phyloP scores from a whole-genome alignment of 768 basidiomycete species.

The Mycena polygramma region DNA sequence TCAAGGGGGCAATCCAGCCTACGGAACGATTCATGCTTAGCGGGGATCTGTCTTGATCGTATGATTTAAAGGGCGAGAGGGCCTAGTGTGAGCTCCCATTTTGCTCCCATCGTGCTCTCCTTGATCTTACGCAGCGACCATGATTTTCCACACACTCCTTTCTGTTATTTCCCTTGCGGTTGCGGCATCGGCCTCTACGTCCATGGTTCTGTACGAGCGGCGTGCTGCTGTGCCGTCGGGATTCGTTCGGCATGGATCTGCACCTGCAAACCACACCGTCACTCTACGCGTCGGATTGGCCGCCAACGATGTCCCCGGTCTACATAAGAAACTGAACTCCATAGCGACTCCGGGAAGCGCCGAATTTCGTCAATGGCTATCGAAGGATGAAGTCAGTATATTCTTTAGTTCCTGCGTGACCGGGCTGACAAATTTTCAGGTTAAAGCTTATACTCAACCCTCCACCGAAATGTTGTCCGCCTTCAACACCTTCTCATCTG shows the following conservation, averaged over 20 bases:
- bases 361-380: constrained; percentile 18
- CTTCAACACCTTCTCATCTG: constrained; percentile 17
- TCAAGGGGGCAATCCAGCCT: too few species aligned
- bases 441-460: constrained; percentile 13
- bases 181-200: neutral
- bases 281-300: constrained; percentile 13
- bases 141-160: constrained; percentile 2
- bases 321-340: constrained; percentile 1
- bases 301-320: constrained; percentile 10
- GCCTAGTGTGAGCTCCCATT: too few species aligned
- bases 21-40: too few species aligned
- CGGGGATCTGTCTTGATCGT: too few species aligned
- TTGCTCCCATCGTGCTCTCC: too few species aligned
- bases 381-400: constrained; percentile 5
- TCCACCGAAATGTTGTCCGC: constrained; percentile 7
- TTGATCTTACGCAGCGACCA: neutral
- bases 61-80: too few species aligned
- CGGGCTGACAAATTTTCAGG: neutral
- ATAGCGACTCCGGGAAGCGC: constrained; percentile 10
- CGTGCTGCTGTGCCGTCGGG: constrained; percentile 7
- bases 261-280: neutral
- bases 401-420: neutral
- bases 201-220: constrained; percentile 16
- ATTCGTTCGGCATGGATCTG: constrained; percentile 10
- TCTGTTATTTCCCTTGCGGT: neutral